Conservation (phyloP, 495 filamentous ascomycete species). For the Penicillium angulare region DNA sequence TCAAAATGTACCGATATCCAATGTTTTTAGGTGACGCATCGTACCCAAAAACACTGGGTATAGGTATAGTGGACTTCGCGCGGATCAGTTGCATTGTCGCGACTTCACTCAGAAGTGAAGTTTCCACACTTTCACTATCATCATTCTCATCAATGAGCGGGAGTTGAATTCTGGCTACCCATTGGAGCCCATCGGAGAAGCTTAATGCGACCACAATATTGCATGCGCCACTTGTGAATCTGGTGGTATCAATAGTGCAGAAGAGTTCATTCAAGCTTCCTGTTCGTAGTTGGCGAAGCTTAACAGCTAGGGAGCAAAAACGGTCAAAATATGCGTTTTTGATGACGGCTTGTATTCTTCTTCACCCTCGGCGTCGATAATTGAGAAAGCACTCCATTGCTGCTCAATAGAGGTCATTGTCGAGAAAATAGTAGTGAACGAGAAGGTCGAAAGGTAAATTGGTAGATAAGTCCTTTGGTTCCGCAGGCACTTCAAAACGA, state of each 20-base stretch:
- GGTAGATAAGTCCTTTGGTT: background rate
- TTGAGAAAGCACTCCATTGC: constrained; percentile 1
- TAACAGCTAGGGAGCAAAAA: constrained; percentile 1
- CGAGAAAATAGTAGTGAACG: background rate
- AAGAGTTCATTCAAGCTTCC: background rate
- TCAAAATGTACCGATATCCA: constrained; percentile 3
- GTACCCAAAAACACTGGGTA: constrained; percentile 3
- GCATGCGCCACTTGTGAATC: constrained; percentile 1
- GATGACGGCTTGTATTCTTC: background rate
- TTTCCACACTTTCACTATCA: background rate
- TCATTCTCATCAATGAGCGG: background rate
- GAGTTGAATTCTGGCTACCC: constrained; percentile 4
- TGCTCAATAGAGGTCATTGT: constrained; percentile 1
- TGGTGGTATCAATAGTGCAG: background rate
- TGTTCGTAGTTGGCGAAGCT: background rate
- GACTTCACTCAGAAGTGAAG: background rate
- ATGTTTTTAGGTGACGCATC: background rate
- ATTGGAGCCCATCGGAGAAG: constrained; percentile 6
- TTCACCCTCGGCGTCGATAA: constrained; percentile 2
- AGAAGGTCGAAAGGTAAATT: no score
- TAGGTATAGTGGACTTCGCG: constrained; percentile 1
- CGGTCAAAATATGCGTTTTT: constrained; percentile 1
- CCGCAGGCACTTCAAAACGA: background rate
- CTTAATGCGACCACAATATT: constrained; percentile 3
- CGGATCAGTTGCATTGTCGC: constrained; percentile 3